Evolutionary conservation across 805 yeast genomes (phyloP).

Genomic region (Naumovozyma dairenensis): DNA sequence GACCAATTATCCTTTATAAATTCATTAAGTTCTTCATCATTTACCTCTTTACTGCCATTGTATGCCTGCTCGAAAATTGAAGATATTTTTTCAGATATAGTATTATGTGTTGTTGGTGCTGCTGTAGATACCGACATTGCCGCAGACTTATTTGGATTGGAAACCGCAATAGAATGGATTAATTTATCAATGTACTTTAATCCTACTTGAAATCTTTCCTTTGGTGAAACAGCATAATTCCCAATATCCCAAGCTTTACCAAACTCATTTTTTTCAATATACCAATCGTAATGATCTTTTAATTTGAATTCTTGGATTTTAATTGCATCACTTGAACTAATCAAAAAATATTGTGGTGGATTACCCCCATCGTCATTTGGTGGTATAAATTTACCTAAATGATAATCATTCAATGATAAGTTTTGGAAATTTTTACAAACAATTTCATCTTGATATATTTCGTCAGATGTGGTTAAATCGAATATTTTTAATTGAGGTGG

Average conservation of each 20-base stretch:
- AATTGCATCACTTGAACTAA: slow-evolving; percentile 77
- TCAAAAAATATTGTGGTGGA: slow-evolving; percentile 44
- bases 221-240: slow-evolving; percentile 40
- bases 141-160: no score
- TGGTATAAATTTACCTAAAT: slow-evolving; percentile 46
- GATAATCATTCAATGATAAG: slow-evolving; percentile 74
- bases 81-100: neutral
- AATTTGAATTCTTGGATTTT: slow-evolving; percentile 62
- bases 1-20: slow-evolving; percentile 48
- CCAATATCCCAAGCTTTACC: slow-evolving; percentile 75
- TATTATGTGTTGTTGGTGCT: no score
- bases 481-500: slow-evolving; percentile 72
- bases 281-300: slow-evolving; percentile 69
- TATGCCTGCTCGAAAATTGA: neutral
- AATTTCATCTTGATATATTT: slow-evolving; percentile 70
- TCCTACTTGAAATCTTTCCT: slow-evolving; percentile 52
- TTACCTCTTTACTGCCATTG: no score
- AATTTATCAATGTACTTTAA: slow-evolving; percentile 37
- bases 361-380: slow-evolving; percentile 18
- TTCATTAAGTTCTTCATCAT: slow-evolving; percentile 13
- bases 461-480: slow-evolving; percentile 57
- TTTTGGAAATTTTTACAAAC: slow-evolving; percentile 46
- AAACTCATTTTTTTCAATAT: slow-evolving; percentile 40
- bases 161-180: slow-evolving; percentile 19
- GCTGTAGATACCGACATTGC: no score